Conservation (phyloP, 495 filamentous ascomycete species). For the Tricharina praecox region DNA sequence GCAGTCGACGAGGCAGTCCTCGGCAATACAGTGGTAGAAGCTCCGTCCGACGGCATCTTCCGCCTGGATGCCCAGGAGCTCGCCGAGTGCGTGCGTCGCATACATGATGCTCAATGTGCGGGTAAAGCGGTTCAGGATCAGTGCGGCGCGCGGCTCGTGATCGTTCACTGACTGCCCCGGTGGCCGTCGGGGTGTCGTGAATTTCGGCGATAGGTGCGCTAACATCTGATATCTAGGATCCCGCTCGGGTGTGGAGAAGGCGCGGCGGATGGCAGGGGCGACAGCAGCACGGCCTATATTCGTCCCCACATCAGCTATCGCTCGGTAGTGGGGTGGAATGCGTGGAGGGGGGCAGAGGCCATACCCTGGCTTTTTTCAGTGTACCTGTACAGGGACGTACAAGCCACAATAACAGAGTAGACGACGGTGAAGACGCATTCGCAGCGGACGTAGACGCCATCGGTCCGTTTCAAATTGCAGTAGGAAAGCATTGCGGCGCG, state of each 20-base stretch:
- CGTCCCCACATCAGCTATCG: too few species aligned
- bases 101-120: slow-evolving; percentile 74
- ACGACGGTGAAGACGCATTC: slow-evolving; percentile 84
- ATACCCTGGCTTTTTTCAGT: slow-evolving; percentile 56
- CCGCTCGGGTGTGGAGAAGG: slow-evolving; percentile 65
- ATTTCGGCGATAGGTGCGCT: slow-evolving; percentile 67
- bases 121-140: slow-evolving; percentile 79
- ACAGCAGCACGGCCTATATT: slow-evolving; percentile 66
- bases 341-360: background rate
- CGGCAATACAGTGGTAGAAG: slow-evolving; percentile 67
- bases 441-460: slow-evolving; percentile 62
- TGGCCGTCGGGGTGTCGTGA: too few species aligned
- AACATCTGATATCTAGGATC: slow-evolving; percentile 88
- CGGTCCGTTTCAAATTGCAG: slow-evolving; percentile 48
- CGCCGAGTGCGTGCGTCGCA: slow-evolving; percentile 54
- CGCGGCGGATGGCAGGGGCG: slow-evolving; percentile 57
- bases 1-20: slow-evolving; percentile 57
- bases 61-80: slow-evolving; percentile 52
- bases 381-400: slow-evolving; percentile 60
- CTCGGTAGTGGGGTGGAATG: background rate
- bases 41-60: slow-evolving; percentile 51
- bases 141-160: slow-evolving; percentile 65
- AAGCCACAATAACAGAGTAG: slow-evolving; percentile 71
- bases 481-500: slow-evolving; percentile 76
- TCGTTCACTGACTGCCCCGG: slow-evolving; percentile 37